A percentile compares a stretch with the other conserved stretches of the same genome.
Evolutionary conservation across 768 basidiomycete genomes (phyloP).

Genomic region (Lentinus brumalis): DNA sequence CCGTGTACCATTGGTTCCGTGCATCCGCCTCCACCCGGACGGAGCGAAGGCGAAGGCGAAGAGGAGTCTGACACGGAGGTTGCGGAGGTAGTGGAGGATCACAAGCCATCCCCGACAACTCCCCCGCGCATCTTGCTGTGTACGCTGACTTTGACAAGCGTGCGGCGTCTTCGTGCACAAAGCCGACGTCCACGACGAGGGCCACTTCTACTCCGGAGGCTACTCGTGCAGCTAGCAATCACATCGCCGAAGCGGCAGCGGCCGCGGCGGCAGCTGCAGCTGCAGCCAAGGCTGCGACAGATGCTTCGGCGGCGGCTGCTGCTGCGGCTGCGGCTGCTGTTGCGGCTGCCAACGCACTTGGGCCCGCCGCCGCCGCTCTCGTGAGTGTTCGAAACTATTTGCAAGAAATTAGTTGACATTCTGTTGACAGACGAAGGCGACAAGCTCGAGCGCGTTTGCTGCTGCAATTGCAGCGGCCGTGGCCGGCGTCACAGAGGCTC

Average conservation of each 20-base stretch:
- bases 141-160: background rate
- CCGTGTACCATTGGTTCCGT: background rate
- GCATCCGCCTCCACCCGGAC: background rate
- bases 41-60: background rate
- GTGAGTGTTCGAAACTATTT: background rate
- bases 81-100: background rate
- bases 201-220: background rate
- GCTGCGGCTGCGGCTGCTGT: background rate
- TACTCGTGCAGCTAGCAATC: background rate
- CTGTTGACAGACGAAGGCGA: background rate
- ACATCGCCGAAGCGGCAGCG: background rate
- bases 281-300: background rate
- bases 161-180: background rate
- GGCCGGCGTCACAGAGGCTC: background rate
- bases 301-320: background rate
- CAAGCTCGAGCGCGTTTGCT: background rate
- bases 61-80: background rate
- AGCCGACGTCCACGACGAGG: background rate
- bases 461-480: background rate
- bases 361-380: conserved; percentile 4
- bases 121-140: background rate
- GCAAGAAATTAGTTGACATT: too few species aligned
- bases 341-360: background rate
- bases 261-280: background rate
- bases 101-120: background rate